A percentile compares a stretch with the other conserved stretches of the same genome.
Conservation (phyloP, 2,329 filamentous ascomycete species). For the Phyllosticta citrichinensis region DNA sequence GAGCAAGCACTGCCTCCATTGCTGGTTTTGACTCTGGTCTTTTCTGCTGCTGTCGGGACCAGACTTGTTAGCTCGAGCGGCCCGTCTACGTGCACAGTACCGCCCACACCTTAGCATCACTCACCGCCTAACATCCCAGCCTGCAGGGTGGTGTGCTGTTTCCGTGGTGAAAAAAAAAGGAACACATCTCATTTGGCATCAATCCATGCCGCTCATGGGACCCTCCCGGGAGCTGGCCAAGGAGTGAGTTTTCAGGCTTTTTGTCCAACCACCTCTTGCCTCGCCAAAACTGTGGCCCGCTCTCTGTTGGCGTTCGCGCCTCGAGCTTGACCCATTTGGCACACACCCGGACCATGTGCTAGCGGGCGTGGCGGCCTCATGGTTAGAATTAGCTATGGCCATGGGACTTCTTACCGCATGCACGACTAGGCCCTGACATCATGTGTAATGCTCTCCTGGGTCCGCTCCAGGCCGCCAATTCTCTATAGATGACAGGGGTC, state of each 20-base stretch:
- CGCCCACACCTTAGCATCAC: background rate
- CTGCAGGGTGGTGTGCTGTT: background rate
- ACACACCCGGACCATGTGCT: constrained; percentile 8
- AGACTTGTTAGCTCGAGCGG: background rate
- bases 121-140: constrained; percentile 4
- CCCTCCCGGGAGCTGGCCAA: background rate
- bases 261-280: constrained; percentile 2
- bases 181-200: constrained; percentile 1
- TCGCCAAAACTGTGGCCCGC: constrained; percentile 1
- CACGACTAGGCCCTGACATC: constrained; percentile 10
- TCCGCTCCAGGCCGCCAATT: constrained; percentile 3
- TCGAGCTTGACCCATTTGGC: constrained; percentile 1
- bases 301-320: background rate
- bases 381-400: constrained; percentile 3
- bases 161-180: constrained; percentile 2
- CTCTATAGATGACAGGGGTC: background rate
- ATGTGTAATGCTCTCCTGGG: constrained; percentile 10
- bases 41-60: background rate
- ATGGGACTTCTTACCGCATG: constrained; percentile 9
- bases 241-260: background rate
- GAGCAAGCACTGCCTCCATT: constrained; percentile 6
- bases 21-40: background rate
- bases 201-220: constrained; percentile 4
- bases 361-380: constrained; percentile 2
- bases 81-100: constrained; percentile 3